These are phyloP conservation scores for Cyclanthera cordifolia DNA, from an alignment of 306 rosid species.

Conservation along the genomic window DNA sequence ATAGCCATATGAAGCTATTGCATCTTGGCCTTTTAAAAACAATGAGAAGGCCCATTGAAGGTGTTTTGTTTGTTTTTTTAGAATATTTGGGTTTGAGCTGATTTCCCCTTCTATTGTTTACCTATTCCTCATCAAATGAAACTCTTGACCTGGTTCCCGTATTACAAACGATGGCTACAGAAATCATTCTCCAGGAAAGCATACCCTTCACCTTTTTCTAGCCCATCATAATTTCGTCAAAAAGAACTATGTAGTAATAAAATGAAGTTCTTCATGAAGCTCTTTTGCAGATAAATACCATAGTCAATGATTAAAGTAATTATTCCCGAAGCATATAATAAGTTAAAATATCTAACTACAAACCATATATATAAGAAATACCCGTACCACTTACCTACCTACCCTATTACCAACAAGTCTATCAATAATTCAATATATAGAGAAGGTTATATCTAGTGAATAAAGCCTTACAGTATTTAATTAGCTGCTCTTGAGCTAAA, in stretches of 20 bases:
- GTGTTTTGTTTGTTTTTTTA: not conserved
- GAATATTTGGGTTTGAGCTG: not conserved
- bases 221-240: not conserved
- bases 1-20: too few relatives aligned
- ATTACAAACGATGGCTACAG: not conserved
- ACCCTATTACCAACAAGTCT: not conserved
- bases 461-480: constrained; percentile 70
- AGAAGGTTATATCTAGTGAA: not conserved
- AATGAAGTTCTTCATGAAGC: not conserved
- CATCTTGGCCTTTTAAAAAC: too few relatives aligned
- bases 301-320: not conserved
- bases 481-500: constrained; percentile 87
- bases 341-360: not conserved
- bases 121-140: not conserved
- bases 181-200: not conserved
- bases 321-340: not conserved
- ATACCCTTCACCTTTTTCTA: not conserved
- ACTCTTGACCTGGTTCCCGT: not conserved
- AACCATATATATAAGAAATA: not conserved
- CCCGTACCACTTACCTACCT: not conserved
- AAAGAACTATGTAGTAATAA: not conserved
- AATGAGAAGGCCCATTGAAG: not conserved
- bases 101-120: not conserved
- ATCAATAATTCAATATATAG: not conserved
- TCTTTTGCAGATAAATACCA: not conserved